Conservation (phyloP, 1,139 yeast genomes). For the Suhomyces guaymorum region DNA sequence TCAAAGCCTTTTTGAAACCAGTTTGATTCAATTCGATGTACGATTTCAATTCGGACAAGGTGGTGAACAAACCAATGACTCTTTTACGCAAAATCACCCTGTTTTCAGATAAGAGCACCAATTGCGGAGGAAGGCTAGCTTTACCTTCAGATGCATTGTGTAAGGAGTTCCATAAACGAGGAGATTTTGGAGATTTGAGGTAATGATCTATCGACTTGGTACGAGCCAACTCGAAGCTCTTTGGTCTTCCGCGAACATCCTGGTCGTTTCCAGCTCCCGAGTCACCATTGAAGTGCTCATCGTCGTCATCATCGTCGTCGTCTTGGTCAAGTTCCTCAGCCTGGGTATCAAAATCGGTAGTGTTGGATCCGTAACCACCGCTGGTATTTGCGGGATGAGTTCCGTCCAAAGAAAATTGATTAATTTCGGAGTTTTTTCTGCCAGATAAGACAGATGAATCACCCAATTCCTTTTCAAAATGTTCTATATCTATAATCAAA, state of each 20-base stretch:
- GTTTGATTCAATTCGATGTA: slow-evolving; percentile 66
- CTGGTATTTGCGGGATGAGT: slow-evolving; percentile 19
- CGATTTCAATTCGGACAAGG: slow-evolving; percentile 64
- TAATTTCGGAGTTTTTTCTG: slow-evolving; percentile 11
- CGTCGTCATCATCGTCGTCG: slow-evolving; percentile 25
- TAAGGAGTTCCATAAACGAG: slow-evolving; percentile 37
- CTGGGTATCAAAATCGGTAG: slow-evolving; percentile 37
- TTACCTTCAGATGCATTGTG: slow-evolving; percentile 17
- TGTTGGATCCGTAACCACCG: slow-evolving; percentile 20
- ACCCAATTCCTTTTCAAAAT: slow-evolving; percentile 39
- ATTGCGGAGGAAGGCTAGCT: slow-evolving; percentile 43
- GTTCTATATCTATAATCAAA: slow-evolving; percentile 52
- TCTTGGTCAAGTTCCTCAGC: slow-evolving; percentile 34
- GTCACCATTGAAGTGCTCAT: slow-evolving; percentile 12
- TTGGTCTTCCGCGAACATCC: slow-evolving; percentile 7
- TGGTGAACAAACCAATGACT: slow-evolving; percentile 57
- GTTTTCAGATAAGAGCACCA: slow-evolving; percentile 41
- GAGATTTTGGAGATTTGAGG: slow-evolving; percentile 41
- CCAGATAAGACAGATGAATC: slow-evolving; percentile 6
- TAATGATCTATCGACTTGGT: slow-evolving; percentile 40
- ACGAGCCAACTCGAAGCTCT: slow-evolving; percentile 19
- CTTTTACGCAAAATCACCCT: slow-evolving; percentile 58
- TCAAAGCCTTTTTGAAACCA: slow-evolving; percentile 67
- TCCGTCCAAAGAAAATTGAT: slow-evolving; percentile 11
- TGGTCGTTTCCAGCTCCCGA: slow-evolving; percentile 4